These are phyloP conservation scores for Lineolata rhizophorae DNA, from an alignment of 495 filamentous ascomycete species.

Conservation along the genomic window DNA sequence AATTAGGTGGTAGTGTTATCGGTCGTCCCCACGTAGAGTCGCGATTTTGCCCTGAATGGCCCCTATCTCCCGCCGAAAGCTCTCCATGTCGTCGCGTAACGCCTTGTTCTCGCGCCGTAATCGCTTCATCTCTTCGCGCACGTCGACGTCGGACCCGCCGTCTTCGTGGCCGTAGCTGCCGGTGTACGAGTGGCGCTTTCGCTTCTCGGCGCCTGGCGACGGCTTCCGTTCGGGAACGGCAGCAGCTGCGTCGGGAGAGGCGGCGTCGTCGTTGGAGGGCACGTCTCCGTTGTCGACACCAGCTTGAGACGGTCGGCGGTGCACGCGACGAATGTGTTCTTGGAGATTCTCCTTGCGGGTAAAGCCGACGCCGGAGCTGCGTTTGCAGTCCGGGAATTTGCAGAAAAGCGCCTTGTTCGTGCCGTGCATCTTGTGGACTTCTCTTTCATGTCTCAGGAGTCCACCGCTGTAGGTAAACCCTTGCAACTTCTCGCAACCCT, in stretches of 20 bases:
- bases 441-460: slow-evolving; percentile 66
- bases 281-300: too few relatives aligned
- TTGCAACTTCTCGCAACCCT: slow-evolving; percentile 65
- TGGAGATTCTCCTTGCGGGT: slow-evolving; percentile 71
- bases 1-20: too few relatives aligned
- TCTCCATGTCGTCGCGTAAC: not conserved
- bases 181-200: not conserved
- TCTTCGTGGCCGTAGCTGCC: not conserved
- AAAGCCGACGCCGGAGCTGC: slow-evolving; percentile 57
- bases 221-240: too few relatives aligned
- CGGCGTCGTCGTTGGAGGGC: too few relatives aligned
- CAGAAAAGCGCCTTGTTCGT: slow-evolving; percentile 62
- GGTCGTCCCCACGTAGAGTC: too few relatives aligned
- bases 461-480: slow-evolving; percentile 90
- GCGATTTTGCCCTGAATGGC: not conserved
- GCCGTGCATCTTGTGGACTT: slow-evolving; percentile 74
- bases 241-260: too few relatives aligned
- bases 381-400: slow-evolving; percentile 58
- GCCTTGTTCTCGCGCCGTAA: not conserved
- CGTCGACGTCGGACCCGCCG: not conserved
- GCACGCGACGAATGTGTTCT: slow-evolving; percentile 68
- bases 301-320: slow-evolving; percentile 10
- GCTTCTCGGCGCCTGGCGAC: not conserved
- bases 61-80: too few relatives aligned
- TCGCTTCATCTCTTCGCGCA: not conserved